Base-by-base conservation (phyloP, 441 rosid species). In the Caryocar brasiliense region DNA sequence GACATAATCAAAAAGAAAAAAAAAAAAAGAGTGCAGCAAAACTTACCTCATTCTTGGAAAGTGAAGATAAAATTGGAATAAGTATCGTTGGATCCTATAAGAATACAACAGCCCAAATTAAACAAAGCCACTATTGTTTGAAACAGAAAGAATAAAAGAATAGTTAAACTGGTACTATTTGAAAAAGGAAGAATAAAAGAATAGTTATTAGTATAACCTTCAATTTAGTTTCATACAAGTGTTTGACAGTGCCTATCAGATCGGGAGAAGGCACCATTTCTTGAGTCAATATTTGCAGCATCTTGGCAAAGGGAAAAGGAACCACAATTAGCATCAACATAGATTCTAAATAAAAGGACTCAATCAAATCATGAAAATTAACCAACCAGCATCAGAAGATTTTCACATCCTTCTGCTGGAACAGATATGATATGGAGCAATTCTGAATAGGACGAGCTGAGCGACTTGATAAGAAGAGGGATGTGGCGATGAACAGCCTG, bases 361-460 rank as follows among this genome's bases (percentile, higher is more conserved):
- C n/a, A n/a, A n/a, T n/a, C 42, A 57, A 59, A 14, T 14, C 33
- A 19, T 32, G 40, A 57, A 62, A 61, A 51, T 11, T 30, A 3
- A 54, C 63, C 44, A 71, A 94, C 99, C 78, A 81, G 73, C 51
- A 79, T 83, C 77, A 94, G 72, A 58, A 94, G 86, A 77, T 86
- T 83, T 74, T 93, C 99, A 70, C 97, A 86, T 77, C 97, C 97
- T 74, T 80, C 86, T 40, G 99, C 97, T 12, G 97, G 99, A 66
- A 86, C 85, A 47, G 99, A 85, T 77, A 93, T 77, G 65, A 90
- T 73, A 34, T 28, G 79, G 27, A 93, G 85, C 75, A 93, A 73
- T 48, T 85, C 93, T 59, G 77, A 64, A 62, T 67, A 77, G 54
- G 96, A 82, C 70, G 97, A 83, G 40, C 96, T 91, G 40, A 90